These are phyloP conservation scores for Cladosporium sp. DNA, from an alignment of 2,329 filamentous ascomycete genomes.

Conservation along the genomic window DNA sequence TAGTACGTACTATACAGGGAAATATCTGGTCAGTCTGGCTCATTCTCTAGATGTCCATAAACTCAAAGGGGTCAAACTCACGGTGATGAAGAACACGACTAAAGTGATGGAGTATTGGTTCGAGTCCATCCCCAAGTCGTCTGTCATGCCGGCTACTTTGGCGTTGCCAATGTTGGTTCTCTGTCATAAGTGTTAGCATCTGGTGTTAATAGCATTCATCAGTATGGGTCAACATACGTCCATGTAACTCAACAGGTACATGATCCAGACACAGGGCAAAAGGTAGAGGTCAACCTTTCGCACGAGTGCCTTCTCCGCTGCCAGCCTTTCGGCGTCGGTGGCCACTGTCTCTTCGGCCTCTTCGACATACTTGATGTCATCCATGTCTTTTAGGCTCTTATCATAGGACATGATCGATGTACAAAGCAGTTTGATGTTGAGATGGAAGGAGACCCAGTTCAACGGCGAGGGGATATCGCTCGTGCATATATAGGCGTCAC, in stretches of 20 bases:
- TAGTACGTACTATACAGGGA: slow-evolving; percentile 41
- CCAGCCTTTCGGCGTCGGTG: slow-evolving; percentile 10
- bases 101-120: slow-evolving; percentile 46
- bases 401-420: neutral
- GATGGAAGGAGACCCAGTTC: neutral
- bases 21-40: neutral
- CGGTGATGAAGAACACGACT: slow-evolving; percentile 43
- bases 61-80: slow-evolving; percentile 19
- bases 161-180: slow-evolving; percentile 43
- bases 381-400: neutral
- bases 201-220: neutral
- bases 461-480: neutral
- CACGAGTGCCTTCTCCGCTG: slow-evolving; percentile 41
- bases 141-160: slow-evolving; percentile 46
- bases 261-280: slow-evolving; percentile 44
- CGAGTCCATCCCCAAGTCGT: slow-evolving; percentile 42
- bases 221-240: slow-evolving; percentile 21
- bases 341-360: slow-evolving; percentile 11
- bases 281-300: slow-evolving; percentile 41
- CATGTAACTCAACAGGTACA: slow-evolving; percentile 46
- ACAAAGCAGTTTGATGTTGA: neutral
- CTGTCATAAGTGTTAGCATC: slow-evolving; percentile 5
- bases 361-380: slow-evolving; percentile 20
- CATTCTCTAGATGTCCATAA: neutral
- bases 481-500: too few relatives aligned